phyloP scores from a whole-genome alignment of 2,329 filamentous ascomycete genomes.

The Fusarium sp. region DNA sequence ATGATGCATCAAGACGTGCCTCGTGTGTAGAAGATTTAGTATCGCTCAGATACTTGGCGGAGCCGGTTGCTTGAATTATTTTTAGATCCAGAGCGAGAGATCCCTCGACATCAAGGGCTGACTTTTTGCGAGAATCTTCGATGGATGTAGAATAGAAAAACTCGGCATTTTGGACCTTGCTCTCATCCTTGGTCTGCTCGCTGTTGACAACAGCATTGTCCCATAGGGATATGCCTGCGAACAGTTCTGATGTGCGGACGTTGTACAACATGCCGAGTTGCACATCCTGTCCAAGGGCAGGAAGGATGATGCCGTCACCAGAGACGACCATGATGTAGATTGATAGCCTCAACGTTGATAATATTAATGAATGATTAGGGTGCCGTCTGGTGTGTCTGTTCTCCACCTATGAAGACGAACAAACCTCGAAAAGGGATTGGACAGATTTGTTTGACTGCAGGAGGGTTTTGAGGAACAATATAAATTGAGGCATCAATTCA shows the following conservation, averaged over 20 bases:
- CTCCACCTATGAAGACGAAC: not conserved
- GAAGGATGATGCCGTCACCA: not conserved
- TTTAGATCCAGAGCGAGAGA: not conserved
- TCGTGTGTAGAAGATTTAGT: slow-evolving; percentile 1
- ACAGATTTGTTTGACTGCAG: not conserved
- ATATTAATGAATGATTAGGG: not conserved
- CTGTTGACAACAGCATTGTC: not conserved
- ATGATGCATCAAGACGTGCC: slow-evolving; percentile 1
- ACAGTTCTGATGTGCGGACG: not conserved
- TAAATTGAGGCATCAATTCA: not conserved
- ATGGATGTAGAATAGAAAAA: slow-evolving; percentile 3
- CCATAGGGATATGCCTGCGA: not conserved
- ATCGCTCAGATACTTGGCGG: slow-evolving; percentile 2
- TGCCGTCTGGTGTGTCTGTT: not conserved
- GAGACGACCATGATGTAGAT: not conserved
- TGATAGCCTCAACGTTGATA: not conserved
- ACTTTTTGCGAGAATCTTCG: slow-evolving; percentile 4
- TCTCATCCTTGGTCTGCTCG: not conserved
- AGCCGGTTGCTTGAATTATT: not conserved
- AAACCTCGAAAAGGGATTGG: not conserved
- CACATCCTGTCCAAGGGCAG: not conserved
- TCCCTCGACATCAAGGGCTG: not conserved
- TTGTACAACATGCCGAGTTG: slow-evolving; percentile 4
- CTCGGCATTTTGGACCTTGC: slow-evolving; percentile 1
- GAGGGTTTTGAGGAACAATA: not conserved